Evolutionary conservation across 805 yeast genomes (phyloP), one percentile per base, ranked within the genome.

Genomic region (Myxozyma neglecta): DNA sequence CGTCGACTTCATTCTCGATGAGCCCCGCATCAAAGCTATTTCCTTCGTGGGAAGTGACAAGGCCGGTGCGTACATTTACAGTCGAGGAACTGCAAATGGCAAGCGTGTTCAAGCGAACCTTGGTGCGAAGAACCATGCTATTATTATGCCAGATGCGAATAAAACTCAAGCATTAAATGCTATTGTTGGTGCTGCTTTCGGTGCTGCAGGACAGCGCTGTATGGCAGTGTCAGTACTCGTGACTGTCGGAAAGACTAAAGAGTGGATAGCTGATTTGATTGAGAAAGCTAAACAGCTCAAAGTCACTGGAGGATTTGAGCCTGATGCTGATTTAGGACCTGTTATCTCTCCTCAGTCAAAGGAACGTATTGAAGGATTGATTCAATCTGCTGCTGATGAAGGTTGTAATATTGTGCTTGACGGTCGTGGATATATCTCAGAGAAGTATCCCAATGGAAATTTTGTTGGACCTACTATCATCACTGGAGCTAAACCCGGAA

Each of bases 171-270:
- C 88, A 53, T 76, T 87, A 68, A 85, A 83, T 71, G 86, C 88
- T 58, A 76, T 87, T 52, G 85, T 80, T 61, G 88, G 90, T 53
- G 90, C 92, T 57, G 89, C 90, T 29, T 87, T 87, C 74, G 90
- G 92, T 37, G 91, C 92, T 55, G 91, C 92, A 18, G 93, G 92
- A 64, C 93, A 87, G 79, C 83, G 91, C 72, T 87, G 93, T 76
- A 85, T 87, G 88, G 89, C 90, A 10, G 84, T 88, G 56, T 85
- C 88, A 24, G 88, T 85, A 40, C 78, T 88, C 65, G 88, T 87
- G 54, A 82, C 89, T 18, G 90, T 88, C 29, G 91, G 91, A 45
- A 78, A 80, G 63, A 79, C 88, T 64, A 80, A 80, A 71, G 81
- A 80, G 64, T 86, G 90, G 89, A 75, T 87, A 56, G 69, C 76